Evolutionary conservation across 208 protist species (phyloP).

Genomic region (Balamuthia mandrillaris): DNA sequence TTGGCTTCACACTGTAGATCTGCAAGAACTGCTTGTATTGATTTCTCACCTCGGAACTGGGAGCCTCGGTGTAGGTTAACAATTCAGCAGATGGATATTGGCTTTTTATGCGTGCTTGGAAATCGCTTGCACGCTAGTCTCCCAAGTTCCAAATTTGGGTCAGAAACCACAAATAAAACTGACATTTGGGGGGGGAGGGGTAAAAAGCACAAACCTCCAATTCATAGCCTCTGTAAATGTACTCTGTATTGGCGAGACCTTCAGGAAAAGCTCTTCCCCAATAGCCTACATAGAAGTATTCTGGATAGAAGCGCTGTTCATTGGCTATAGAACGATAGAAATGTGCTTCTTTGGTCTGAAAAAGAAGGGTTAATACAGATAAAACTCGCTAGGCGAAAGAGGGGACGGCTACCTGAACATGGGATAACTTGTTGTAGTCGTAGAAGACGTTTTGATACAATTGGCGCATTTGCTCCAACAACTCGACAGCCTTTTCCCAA

Average conservation of each 20-base stretch:
- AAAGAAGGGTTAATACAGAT: neutral
- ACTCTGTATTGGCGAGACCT: slow-evolving; percentile 46
- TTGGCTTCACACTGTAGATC: slow-evolving; percentile 34
- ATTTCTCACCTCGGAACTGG: slow-evolving; percentile 19
- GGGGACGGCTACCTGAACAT: slow-evolving; percentile 33
- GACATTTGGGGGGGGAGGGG: slow-evolving; percentile 19
- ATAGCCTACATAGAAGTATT: slow-evolving; percentile 65
- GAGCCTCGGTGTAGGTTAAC: slow-evolving; percentile 27
- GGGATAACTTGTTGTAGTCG: slow-evolving; percentile 51
- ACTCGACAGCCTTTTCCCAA: slow-evolving; percentile 54
- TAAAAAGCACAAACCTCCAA: slow-evolving; percentile 47
- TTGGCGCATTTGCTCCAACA: slow-evolving; percentile 44
- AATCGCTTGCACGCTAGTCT: neutral
- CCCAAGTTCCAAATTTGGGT: neutral
- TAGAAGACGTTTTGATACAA: slow-evolving; percentile 49
- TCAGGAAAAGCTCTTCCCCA: slow-evolving; percentile 56
- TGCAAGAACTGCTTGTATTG: slow-evolving; percentile 41
- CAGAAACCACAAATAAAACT: slow-evolving; percentile 34
- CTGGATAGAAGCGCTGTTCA: slow-evolving; percentile 56
- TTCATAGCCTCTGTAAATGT: slow-evolving; percentile 61
- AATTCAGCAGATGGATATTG: slow-evolving; percentile 19
- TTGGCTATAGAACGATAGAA: slow-evolving; percentile 54
- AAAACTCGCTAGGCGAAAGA: neutral
- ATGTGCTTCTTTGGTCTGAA: slow-evolving; percentile 36
- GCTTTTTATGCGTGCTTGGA: slow-evolving; percentile 11